These are phyloP conservation scores for Saitozyma podzolica DNA, from an alignment of 768 basidiomycete species.

Conservation along the genomic window DNA sequence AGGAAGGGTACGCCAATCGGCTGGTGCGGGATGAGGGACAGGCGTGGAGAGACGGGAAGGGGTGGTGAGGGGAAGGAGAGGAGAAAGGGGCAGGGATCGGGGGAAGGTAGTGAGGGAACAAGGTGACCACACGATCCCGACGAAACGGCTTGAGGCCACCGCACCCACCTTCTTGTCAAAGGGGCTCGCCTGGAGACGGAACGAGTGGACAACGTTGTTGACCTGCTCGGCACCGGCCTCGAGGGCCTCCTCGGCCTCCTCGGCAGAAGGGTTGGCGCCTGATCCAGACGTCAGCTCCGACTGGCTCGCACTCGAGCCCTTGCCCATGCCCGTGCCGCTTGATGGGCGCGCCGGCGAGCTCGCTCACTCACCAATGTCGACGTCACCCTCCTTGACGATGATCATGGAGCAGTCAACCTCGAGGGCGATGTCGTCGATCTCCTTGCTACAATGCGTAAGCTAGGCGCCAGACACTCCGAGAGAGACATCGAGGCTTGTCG, in stretches of 20 bases:
- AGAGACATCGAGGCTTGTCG: neutral
- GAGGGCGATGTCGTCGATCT: constrained; percentile 72
- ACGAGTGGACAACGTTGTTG: constrained; percentile 89
- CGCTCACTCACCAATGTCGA: constrained; percentile 74
- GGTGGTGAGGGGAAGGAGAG: too few relatives aligned
- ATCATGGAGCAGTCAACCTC: constrained; percentile 82
- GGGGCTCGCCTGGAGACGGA: constrained; percentile 74
- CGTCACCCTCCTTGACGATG: constrained; percentile 70
- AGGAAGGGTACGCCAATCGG: too few relatives aligned
- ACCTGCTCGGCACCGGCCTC: constrained; percentile 74
- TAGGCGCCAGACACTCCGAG: neutral
- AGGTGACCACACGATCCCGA: neutral
- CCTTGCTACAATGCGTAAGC: constrained; percentile 60
- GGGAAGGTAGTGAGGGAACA: too few relatives aligned
- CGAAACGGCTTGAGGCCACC: neutral
- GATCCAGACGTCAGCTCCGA: constrained; percentile 1
- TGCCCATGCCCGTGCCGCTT: too few relatives aligned
- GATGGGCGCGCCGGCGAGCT: too few relatives aligned
- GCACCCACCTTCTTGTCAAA: constrained; percentile 79
- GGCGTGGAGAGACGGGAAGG: too few relatives aligned
- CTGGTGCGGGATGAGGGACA: too few relatives aligned
- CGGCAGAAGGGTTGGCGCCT: constrained; percentile 92
- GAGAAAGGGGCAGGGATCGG: too few relatives aligned
- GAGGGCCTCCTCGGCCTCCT: constrained; percentile 76
- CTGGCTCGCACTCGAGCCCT: neutral